Evolutionary conservation across 192 early-diverging fungal species (phyloP).

Genomic region (Lunasporangiospora selenospora): DNA sequence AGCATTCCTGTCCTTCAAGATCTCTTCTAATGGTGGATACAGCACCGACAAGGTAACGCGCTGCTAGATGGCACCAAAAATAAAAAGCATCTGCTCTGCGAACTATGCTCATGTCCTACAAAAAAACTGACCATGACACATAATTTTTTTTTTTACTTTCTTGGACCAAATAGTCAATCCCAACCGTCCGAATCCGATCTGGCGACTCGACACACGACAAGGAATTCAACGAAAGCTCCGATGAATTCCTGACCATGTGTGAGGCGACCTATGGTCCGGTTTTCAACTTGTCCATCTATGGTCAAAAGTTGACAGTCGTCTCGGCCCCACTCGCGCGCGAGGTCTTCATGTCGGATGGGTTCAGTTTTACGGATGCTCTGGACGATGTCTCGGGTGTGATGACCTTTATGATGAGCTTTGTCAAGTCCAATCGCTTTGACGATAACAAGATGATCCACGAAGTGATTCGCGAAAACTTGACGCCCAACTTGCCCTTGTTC

Average conservation of each 20-base stretch:
- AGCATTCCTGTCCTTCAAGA: too few species aligned
- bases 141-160: too few species aligned
- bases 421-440: slow-evolving; percentile 11
- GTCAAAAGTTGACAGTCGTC: slow-evolving; percentile 24
- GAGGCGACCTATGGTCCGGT: neutral
- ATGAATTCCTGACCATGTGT: neutral
- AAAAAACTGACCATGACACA: too few species aligned
- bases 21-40: too few species aligned
- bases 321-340: slow-evolving; percentile 36
- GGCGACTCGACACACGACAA: slow-evolving; percentile 9
- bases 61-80: too few species aligned
- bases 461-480: slow-evolving; percentile 37
- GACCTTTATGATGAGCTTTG: slow-evolving; percentile 5
- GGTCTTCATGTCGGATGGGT: slow-evolving; percentile 43
- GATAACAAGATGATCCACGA: slow-evolving; percentile 16
- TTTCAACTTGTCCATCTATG: neutral
- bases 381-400: slow-evolving; percentile 15
- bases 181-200: neutral
- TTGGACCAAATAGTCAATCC: neutral
- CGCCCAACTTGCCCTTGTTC: slow-evolving; percentile 44
- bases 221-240: slow-evolving; percentile 5
- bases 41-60: too few species aligned
- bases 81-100: too few species aligned
- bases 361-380: slow-evolving; percentile 20
- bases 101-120: too few species aligned